Base-by-base conservation (phyloP, 202 grass and related monocot genomes). In the Cymbopogon flexuosus region DNA sequence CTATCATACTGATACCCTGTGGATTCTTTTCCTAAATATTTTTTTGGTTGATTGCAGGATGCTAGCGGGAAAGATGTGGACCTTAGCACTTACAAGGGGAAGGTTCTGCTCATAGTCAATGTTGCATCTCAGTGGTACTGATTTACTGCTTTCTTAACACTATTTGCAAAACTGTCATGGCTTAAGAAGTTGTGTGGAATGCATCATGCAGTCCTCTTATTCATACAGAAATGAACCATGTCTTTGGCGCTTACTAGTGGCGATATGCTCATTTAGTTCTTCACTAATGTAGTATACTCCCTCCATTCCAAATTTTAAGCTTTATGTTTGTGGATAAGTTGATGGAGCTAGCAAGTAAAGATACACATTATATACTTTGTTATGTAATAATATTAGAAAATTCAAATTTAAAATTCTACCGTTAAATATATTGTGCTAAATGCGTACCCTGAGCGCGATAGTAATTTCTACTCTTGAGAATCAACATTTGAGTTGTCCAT, bases 101-200 rank as follows among this genome's bases (percentile, higher is more conserved):
- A 94, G 76, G 92, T 85, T 68, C 75, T 97, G 65, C 88, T 98
- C 70, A 91, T 98, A 65, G 92, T 98, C 37, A 98, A 98, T 81
- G 95, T 98, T 65, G 95, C 95, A 80, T 98, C 95, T 4, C 90
- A 94, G 75, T 98, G 95, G 95, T 98, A 89, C 37, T 9, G 1
- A 41, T 76, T 23, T 88, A 68, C 57, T 49, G 2, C 34, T 47
- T 42, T 29, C 2, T 88, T 76, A 33, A 23, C 10, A 71, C 69
- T 12, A 68, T 27, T 60, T 23, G 16, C 51, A 73, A 73, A 78
- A 13, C 58, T 47, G 46, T 43, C 19, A 47, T 73, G 59, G 22
- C 8, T 72, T 56, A 5, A 12, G 31, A 71, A 82, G 7, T 87
- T 71, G 3, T 43, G 10, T 57, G 41, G 24, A 81, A 70, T 27